A percentile compares a stretch with the other conserved stretches of the same genome.
These are phyloP conservation scores for Hordeum pubiflorum DNA, from an alignment of 202 grass and related monocot genomes.

Conservation along the genomic window DNA sequence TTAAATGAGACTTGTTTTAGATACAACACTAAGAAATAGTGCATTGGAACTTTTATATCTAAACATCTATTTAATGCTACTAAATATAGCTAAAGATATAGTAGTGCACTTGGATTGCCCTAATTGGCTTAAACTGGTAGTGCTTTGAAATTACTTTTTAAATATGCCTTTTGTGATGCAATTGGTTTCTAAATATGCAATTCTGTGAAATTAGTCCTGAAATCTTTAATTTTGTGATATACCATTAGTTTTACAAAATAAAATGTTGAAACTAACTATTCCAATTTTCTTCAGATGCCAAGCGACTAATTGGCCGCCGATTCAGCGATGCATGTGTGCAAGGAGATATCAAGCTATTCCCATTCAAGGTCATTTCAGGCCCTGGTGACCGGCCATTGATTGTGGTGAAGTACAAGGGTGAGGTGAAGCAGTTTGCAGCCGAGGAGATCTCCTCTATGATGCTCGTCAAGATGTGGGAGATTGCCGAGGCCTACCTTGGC, in stretches of 20 bases:
- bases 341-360: background rate
- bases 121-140: background rate
- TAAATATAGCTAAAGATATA: no score
- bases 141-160: background rate
- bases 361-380: slow-evolving; percentile 8
- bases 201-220: background rate
- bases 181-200: background rate
- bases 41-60: no score
- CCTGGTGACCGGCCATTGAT: background rate
- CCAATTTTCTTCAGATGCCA: slow-evolving; percentile 4
- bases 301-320: background rate
- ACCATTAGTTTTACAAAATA: background rate
- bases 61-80: no score
- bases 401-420: background rate
- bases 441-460: slow-evolving; percentile 10
- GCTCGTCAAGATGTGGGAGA: background rate
- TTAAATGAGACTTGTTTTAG: no score
- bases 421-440: background rate
- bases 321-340: background rate
- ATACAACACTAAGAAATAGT: no score
- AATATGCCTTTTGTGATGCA: background rate
- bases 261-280: background rate
- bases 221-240: background rate
- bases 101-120: no score
- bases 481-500: background rate